Conservation (phyloP, 73 alveolate species). For the Loxodes magnus region DNA sequence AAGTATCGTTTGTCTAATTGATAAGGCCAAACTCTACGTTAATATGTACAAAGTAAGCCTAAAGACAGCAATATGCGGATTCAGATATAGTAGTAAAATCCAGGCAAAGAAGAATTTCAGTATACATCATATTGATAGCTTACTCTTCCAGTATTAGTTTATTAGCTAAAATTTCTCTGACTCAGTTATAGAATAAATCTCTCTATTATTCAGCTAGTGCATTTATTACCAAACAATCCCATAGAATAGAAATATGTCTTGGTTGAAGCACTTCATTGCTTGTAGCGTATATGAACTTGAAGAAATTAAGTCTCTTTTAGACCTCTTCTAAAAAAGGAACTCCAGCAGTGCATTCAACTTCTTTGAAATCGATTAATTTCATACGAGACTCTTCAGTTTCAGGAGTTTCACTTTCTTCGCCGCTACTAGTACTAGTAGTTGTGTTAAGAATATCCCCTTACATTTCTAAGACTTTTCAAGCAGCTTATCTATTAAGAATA, state of each 20-base stretch:
- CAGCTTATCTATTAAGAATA: neutral
- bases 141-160: no score
- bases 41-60: constrained; percentile 28
- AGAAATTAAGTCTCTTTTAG: constrained; percentile 34
- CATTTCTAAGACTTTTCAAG: constrained; percentile 3
- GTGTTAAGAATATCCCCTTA: neutral
- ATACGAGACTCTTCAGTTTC: constrained; percentile 20
- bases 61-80: constrained; percentile 32
- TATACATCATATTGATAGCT: constrained; percentile 28
- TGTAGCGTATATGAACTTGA: constrained; percentile 21
- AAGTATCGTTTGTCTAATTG: constrained; percentile 17
- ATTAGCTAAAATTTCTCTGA: constrained; percentile 11
- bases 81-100: constrained; percentile 32
- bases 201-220: constrained; percentile 43
- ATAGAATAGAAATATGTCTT: constrained; percentile 24
- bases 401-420: constrained; percentile 6
- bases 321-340: constrained; percentile 43
- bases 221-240: constrained; percentile 45
- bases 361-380: constrained; percentile 23
- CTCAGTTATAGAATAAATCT: constrained; percentile 38
- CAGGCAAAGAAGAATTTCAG: constrained; percentile 27
- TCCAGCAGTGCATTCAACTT: constrained; percentile 12
- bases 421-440: constrained; percentile 3
- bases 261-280: constrained; percentile 33
- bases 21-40: constrained; percentile 34